Evolutionary conservation across 371 early-diverging fungal genomes (phyloP).

Genomic region (Lichtheimia ornata): DNA sequence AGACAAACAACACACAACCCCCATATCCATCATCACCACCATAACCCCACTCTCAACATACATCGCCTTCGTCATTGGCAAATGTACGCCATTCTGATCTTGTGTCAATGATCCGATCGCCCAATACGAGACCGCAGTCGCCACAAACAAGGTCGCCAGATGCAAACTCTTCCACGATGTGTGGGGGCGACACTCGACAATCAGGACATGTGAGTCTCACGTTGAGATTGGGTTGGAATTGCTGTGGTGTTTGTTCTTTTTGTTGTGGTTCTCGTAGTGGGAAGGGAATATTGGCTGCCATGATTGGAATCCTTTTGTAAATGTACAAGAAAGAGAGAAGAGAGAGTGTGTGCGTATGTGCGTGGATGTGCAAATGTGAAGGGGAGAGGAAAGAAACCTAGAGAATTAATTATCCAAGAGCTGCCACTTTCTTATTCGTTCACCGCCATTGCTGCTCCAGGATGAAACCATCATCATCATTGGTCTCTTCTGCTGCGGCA

Average conservation of each 20-base stretch:
- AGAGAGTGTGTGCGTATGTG: background rate
- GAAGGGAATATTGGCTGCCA: constrained; percentile 42
- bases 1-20: too few relatives aligned
- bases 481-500: constrained; percentile 2
- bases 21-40: too few relatives aligned
- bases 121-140: constrained; percentile 96
- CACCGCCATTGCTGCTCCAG: too few relatives aligned
- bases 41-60: constrained; percentile 24
- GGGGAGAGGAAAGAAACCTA: background rate
- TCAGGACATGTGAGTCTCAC: constrained; percentile 75
- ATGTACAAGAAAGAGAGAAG: background rate
- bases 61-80: constrained; percentile 91
- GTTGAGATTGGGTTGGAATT: constrained; percentile 61
- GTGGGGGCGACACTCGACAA: constrained; percentile 85
- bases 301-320: background rate
- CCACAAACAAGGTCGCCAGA: constrained; percentile 96
- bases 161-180: constrained; percentile 97
- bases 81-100: constrained; percentile 99
- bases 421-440: too few relatives aligned
- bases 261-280: constrained; percentile 40
- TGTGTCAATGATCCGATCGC: constrained; percentile 98
- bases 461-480: background rate
- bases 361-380: background rate
- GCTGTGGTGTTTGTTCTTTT: constrained; percentile 26
- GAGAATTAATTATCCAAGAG: too few relatives aligned